Percentiles rank a stretch among this genome's conserved stretches.
phyloP scores from a whole-genome alignment of 148 eudicot genomes.

The Vaccinium darrowii region DNA sequence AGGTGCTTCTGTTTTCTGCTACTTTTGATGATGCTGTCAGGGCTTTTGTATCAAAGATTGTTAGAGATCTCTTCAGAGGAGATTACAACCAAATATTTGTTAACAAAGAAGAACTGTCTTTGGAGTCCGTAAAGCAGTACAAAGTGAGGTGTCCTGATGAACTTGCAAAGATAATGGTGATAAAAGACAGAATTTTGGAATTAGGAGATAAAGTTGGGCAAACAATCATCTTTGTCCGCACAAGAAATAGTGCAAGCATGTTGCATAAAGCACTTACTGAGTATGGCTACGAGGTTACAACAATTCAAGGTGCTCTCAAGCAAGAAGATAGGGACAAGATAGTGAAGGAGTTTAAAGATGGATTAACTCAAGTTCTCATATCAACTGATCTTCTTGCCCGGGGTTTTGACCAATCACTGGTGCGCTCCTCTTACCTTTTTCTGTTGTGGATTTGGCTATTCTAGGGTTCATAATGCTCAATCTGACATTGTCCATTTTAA shows the following conservation, averaged over 20 bases:
- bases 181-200: slow-evolving; percentile 74
- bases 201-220: slow-evolving; percentile 84
- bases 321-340: slow-evolving; percentile 85
- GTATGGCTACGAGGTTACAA: slow-evolving; percentile 83
- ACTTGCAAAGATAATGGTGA: slow-evolving; percentile 59
- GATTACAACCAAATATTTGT: slow-evolving; percentile 80
- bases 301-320: slow-evolving; percentile 82
- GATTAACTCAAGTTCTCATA: slow-evolving; percentile 83
- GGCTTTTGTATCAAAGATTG: slow-evolving; percentile 28
- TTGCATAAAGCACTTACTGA: slow-evolving; percentile 69
- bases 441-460: not conserved
- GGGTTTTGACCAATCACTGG: slow-evolving; percentile 92
- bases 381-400: slow-evolving; percentile 94
- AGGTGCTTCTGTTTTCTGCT: slow-evolving; percentile 41
- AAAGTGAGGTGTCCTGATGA: slow-evolving; percentile 84
- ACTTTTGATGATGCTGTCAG: slow-evolving; percentile 2
- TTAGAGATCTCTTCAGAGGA: slow-evolving; percentile 38
- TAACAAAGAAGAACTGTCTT: slow-evolving; percentile 78
- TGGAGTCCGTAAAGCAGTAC: slow-evolving; percentile 82
- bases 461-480: not conserved
- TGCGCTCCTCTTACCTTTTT: slow-evolving; percentile 13
- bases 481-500: slow-evolving; percentile 15
- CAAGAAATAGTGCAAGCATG: slow-evolving; percentile 61
- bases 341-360: slow-evolving; percentile 85
- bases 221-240: slow-evolving; percentile 78